phyloP scores from a whole-genome alignment of 352 stramenopile species.

The Phytopythium cucurbitacearum region DNA sequence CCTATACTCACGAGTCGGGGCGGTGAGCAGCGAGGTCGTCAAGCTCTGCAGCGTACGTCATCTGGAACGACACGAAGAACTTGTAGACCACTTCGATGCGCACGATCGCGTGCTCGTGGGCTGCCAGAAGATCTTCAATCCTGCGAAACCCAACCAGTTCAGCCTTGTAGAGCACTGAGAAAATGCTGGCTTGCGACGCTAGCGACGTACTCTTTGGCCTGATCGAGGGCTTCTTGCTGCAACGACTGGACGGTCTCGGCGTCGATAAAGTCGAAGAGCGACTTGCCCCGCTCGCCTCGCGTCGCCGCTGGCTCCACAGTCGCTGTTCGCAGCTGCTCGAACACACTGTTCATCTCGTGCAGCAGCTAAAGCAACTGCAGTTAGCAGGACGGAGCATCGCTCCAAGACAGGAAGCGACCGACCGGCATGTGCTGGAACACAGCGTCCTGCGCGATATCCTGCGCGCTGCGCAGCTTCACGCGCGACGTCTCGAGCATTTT shows the following conservation, averaged over 20 bases:
- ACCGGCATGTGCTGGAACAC: conserved; percentile 63
- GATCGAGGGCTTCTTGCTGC: conserved; percentile 69
- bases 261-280: conserved; percentile 83
- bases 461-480: conserved; percentile 52
- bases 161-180: background rate
- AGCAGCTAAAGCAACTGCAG: conserved; percentile 34
- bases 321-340: conserved; percentile 49
- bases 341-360: conserved; percentile 70
- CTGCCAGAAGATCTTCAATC: conserved; percentile 60
- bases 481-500: conserved; percentile 62
- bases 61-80: conserved; percentile 64
- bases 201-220: conserved; percentile 56
- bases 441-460: conserved; percentile 35
- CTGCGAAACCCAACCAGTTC: conserved; percentile 14
- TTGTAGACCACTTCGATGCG: conserved; percentile 56
- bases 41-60: conserved; percentile 26
- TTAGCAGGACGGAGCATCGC: background rate
- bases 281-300: conserved; percentile 50
- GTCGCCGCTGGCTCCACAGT: conserved; percentile 54
- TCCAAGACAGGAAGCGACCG: background rate
- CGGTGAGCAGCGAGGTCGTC: conserved; percentile 18
- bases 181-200: background rate
- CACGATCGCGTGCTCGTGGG: conserved; percentile 57
- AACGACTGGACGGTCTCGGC: conserved; percentile 74
- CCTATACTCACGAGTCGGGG: background rate